Conservation (phyloP, 768 basidiomycete genomes). For the Coprinopsis cinerea region DNA sequence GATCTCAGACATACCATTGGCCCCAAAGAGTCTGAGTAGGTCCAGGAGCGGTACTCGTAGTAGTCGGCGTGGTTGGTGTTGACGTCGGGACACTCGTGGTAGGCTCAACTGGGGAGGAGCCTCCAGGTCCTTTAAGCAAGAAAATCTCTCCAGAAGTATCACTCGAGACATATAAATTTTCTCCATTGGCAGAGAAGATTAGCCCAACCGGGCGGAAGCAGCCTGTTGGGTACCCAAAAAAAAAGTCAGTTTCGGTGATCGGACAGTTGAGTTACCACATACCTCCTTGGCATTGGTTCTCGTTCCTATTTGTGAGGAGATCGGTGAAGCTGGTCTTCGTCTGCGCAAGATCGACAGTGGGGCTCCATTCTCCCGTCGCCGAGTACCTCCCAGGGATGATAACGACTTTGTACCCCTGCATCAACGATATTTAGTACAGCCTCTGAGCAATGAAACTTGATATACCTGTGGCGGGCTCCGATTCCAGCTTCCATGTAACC, state of each 20-base stretch:
- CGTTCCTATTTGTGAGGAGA: constrained; percentile 1
- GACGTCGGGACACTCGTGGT: not conserved
- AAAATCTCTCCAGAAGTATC: constrained; percentile 9
- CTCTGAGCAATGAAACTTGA: not conserved
- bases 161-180: constrained; percentile 9
- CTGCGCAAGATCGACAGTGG: not conserved
- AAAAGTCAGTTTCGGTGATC: no score
- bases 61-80: not conserved
- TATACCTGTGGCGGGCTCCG: constrained; percentile 5
- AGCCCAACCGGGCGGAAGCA: constrained; percentile 10
- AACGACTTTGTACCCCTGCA: constrained; percentile 6
- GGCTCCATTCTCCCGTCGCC: constrained; percentile 4
- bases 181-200: constrained; percentile 5
- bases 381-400: constrained; percentile 1
- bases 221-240: no score
- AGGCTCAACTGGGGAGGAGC: not conserved
- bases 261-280: no score
- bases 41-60: constrained; percentile 19
- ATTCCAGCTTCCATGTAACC: constrained; percentile 8
- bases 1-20: constrained; percentile 58
- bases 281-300: not conserved
- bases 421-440: not conserved
- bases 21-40: constrained; percentile 39
- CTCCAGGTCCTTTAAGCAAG: constrained; percentile 3
- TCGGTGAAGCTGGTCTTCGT: constrained; percentile 4